These are phyloP conservation scores for Diaporthe sp. DNA, from an alignment of 2,329 filamentous ascomycete species.

Conservation along the genomic window DNA sequence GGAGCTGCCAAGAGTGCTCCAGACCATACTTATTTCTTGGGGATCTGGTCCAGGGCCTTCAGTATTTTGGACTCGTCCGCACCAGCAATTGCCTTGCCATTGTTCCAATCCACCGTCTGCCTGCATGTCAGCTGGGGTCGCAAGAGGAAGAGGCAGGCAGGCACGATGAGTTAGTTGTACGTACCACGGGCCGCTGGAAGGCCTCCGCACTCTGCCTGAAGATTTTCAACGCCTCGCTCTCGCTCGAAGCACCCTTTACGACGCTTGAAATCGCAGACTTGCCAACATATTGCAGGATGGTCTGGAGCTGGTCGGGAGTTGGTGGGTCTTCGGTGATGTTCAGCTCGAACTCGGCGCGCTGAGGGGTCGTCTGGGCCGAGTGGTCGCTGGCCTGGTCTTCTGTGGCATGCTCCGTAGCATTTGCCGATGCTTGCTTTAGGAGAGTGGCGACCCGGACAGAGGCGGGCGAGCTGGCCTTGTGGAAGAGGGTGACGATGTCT, in stretches of 20 bases:
- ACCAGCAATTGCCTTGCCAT: conserved; percentile 83
- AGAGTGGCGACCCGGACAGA: conserved; percentile 82
- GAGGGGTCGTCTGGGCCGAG: conserved; percentile 67
- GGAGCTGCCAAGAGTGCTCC: conserved; percentile 19
- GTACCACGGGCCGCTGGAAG: conserved; percentile 84
- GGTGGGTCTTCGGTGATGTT: conserved; percentile 66
- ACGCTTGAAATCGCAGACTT: conserved; percentile 70
- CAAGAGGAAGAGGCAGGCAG: conserved; percentile 14
- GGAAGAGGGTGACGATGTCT: conserved; percentile 97
- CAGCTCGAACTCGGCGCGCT: conserved; percentile 83
- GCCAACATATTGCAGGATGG: conserved; percentile 68
- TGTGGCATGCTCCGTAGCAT: conserved; percentile 76
- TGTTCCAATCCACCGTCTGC: conserved; percentile 90
- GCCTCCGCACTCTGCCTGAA: conserved; percentile 77
- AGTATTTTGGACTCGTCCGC: conserved; percentile 91
- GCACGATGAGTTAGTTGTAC: conserved; percentile 51
- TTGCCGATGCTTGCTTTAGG: conserved; percentile 84
- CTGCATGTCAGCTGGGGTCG: conserved; percentile 45
- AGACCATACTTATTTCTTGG: conserved; percentile 43
- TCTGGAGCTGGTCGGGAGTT: conserved; percentile 65
- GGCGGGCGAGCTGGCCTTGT: conserved; percentile 81
- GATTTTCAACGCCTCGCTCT: conserved; percentile 83
- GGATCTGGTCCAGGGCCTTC: conserved; percentile 77
- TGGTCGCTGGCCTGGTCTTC: conserved; percentile 81
- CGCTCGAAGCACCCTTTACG: conserved; percentile 79